Percentiles rank a stretch among this genome's conserved stretches.
phyloP scores from a whole-genome alignment of 1,284 basidiomycete species.

The Phlebopus sp. region DNA sequence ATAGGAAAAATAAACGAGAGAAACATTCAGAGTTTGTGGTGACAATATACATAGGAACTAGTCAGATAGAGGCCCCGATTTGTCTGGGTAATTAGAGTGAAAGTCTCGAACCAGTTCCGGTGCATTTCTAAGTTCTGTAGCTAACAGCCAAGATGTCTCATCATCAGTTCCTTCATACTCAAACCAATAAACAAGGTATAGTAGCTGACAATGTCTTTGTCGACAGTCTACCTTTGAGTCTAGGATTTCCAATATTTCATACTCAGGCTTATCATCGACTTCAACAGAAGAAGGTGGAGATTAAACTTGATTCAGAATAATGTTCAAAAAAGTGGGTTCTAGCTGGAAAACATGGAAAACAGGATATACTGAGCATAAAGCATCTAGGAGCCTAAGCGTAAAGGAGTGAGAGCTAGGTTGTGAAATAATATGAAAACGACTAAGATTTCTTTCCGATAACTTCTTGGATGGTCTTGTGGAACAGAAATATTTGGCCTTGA shows the following conservation, averaged over 20 bases:
- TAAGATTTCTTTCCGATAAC: conserved; percentile 20
- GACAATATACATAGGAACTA: too few relatives aligned
- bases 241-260: neutral
- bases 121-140: neutral
- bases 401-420: neutral
- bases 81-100: too few relatives aligned
- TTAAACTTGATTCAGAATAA: neutral
- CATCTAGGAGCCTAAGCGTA: neutral
- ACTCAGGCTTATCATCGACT: neutral
- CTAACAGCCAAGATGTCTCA: neutral
- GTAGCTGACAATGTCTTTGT: neutral
- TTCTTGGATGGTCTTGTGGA: conserved; percentile 20
- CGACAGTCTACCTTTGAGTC: neutral
- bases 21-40: too few relatives aligned
- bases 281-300: neutral
- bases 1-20: too few relatives aligned
- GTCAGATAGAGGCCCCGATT: too few relatives aligned
- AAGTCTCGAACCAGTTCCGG: neutral
- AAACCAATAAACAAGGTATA: neutral
- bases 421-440: conserved; percentile 22
- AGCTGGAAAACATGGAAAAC: neutral
- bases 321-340: neutral
- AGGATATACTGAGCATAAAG: neutral
- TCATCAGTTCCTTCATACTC: neutral
- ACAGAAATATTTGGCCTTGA: conserved; percentile 5